Base-by-base conservation (phyloP, 768 basidiomycete genomes). In the Boletus coccyginus region DNA sequence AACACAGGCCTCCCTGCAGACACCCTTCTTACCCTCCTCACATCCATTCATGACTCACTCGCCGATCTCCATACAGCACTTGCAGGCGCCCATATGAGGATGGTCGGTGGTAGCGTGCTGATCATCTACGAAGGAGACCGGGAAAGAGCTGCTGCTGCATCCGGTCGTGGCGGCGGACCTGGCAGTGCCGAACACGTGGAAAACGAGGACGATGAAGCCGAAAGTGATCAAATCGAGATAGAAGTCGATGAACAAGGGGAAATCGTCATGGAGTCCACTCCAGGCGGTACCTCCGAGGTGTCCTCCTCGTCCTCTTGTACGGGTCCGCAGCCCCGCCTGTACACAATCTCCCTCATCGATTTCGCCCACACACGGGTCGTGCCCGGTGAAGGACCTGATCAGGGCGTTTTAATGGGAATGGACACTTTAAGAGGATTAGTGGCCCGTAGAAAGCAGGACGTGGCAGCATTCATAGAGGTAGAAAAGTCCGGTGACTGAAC, bases 321-420 rank as follows among this genome's bases (percentile, higher is more conserved):
- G 9, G 60, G 60, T 10, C 27, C 43, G 24, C 38, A 17, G 7
- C 55, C 59, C n/a, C 58, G 67, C 49, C 50, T 64, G 46, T 88
- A 81, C 59, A 75, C 78, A 14, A 78, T 97, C 57, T 87, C 87
- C 61, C 74, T 97, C 60, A 98, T 98, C 61, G 96, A 99, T 75
- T 98, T 99, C 69, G 95, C 94, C 8, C 96, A 98, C 70, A 88
- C 94, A 3, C 75, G 80, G 24, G 59, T 89, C 13, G 77, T 72
- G 8, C 81, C 84, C 0, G 92, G 88, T 0, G 64, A 83, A 62
- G 95, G 94, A 5, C 84, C 86, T 2, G 95, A 98, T 68, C 71
- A 80, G 39, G 89, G 96, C 0, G 84, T 95, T 17, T 69, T 96
- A 59, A 69, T 74, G 35, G 96, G 94, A 5, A 61, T 98, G 55